Evolutionary conservation across 441 rosid species (phyloP).

Genomic region (Aquilaria agallochum): DNA sequence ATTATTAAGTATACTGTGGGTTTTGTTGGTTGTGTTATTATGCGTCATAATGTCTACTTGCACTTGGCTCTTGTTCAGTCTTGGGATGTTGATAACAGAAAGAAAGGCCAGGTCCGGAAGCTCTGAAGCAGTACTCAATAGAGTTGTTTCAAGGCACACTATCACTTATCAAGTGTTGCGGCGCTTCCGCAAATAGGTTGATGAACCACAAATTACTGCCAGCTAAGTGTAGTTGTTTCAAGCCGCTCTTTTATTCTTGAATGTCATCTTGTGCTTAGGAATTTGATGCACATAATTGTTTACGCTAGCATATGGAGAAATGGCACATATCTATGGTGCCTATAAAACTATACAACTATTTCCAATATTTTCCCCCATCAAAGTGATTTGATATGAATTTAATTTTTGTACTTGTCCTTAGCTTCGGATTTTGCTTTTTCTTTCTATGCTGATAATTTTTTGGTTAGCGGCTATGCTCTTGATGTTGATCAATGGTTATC

Average conservation of each 20-base stretch:
- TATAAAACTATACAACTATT: not conserved
- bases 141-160: slow-evolving; percentile 65
- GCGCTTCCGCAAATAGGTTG: not conserved
- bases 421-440: not conserved
- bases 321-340: too few species aligned
- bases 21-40: slow-evolving; percentile 87
- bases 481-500: slow-evolving; percentile 86
- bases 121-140: slow-evolving; percentile 76
- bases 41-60: slow-evolving; percentile 93
- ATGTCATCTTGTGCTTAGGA: not conserved
- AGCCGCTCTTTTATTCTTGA: not conserved
- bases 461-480: slow-evolving; percentile 85
- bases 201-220: not conserved
- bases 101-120: slow-evolving; percentile 75
- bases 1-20: slow-evolving; percentile 89
- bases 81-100: slow-evolving; percentile 55
- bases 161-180: not conserved
- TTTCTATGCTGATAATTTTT: slow-evolving; percentile 37
- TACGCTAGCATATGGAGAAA: not conserved
- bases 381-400: not conserved
- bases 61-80: slow-evolving; percentile 96
- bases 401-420: too few species aligned
- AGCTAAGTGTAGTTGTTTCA: not conserved
- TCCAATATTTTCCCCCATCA: not conserved
- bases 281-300: not conserved